phyloP scores from a whole-genome alignment of 2,329 filamentous ascomycete species.

The Daldinia sp. region DNA sequence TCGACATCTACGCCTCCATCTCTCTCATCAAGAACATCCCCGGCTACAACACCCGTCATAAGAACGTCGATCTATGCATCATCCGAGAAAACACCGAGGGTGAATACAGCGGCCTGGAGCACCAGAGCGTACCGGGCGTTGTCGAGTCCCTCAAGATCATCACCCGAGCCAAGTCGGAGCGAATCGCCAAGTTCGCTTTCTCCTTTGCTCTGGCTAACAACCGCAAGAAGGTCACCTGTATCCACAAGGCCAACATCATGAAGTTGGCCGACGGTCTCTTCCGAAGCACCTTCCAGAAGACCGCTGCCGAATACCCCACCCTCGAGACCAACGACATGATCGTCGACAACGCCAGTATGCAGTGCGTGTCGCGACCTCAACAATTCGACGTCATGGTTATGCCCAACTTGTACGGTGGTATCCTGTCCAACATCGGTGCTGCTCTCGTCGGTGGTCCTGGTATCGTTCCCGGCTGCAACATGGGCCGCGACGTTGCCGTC shows the following conservation, averaged over 20 bases:
- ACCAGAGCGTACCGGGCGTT: slow-evolving; percentile 95
- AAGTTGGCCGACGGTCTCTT: slow-evolving; percentile 99
- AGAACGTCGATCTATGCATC: slow-evolving; percentile 97
- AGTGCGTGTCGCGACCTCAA: slow-evolving; percentile 94
- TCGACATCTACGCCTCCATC: slow-evolving; percentile 99
- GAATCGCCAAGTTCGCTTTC: slow-evolving; percentile 99
- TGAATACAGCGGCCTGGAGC: slow-evolving; percentile 98
- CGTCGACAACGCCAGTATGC: slow-evolving; percentile 99
- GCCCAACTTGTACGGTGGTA: slow-evolving; percentile 99
- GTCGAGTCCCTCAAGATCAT: slow-evolving; percentile 99
- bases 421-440: slow-evolving; percentile 98
- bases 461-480: slow-evolving; percentile 98
- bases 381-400: slow-evolving; percentile 99
- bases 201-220: slow-evolving; percentile 98
- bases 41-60: slow-evolving; percentile 96
- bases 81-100: slow-evolving; percentile 99
- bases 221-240: slow-evolving; percentile 99
- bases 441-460: slow-evolving; percentile 96
- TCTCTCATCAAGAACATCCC: slow-evolving; percentile 99
- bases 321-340: slow-evolving; percentile 99
- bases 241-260: slow-evolving; percentile 99
- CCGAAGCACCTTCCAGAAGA: slow-evolving; percentile 94
- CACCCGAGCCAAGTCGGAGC: slow-evolving; percentile 98
- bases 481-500: slow-evolving; percentile 97
- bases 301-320: slow-evolving; percentile 94